Conservation (phyloP, 129 eudicot species). For the Pseudognaphalium luteoalbum region DNA sequence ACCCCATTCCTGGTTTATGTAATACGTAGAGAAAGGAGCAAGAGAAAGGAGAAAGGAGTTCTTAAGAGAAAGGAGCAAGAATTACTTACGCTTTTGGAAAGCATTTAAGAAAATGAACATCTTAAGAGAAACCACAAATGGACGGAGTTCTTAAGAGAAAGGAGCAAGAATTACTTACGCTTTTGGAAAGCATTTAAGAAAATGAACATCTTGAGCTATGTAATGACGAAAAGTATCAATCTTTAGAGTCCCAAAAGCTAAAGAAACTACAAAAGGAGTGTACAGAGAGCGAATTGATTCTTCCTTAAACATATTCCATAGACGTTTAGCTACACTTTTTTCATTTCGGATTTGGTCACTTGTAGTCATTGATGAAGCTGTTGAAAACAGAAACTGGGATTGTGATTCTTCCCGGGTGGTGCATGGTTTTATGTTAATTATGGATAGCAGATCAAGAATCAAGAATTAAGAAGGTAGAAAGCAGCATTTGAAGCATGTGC, state of each 20-base stretch:
- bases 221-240: conserved; percentile 71
- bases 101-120: conserved; percentile 70
- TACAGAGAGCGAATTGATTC: conserved; percentile 31
- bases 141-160: background rate
- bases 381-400: conserved; percentile 5
- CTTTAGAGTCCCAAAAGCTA: conserved; percentile 47
- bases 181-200: conserved; percentile 65
- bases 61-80: no score
- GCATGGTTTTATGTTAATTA: no score
- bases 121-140: conserved; percentile 43
- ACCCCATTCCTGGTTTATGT: conserved; percentile 71
- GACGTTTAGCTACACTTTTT: conserved; percentile 26
- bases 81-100: conserved; percentile 69
- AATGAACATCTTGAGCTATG: conserved; percentile 77
- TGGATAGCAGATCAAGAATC: no score
- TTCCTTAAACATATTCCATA: conserved; percentile 17
- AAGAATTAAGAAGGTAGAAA: no score
- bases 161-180: conserved; percentile 46
- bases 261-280: conserved; percentile 37
- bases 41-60: no score
- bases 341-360: background rate
- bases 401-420: background rate
- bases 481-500: no score
- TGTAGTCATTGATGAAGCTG: conserved; percentile 26
- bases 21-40: no score